phyloP scores from a whole-genome alignment of 345 rosid genomes.

The Eucalyptus globulus region DNA sequence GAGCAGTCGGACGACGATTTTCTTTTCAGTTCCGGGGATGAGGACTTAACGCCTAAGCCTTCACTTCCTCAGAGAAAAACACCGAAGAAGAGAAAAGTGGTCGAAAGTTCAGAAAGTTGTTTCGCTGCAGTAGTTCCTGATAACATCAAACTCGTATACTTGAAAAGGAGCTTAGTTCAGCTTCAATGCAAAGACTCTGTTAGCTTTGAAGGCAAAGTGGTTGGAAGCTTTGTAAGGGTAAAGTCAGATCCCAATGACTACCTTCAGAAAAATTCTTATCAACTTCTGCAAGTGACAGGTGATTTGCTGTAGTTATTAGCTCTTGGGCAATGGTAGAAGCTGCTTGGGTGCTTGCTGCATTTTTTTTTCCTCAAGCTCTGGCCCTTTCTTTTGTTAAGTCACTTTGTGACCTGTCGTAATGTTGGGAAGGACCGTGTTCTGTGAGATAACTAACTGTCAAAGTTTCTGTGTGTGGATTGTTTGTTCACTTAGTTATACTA shows the following conservation, averaged over 20 bases:
- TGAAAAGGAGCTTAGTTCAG: constrained; percentile 59
- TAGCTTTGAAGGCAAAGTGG: constrained; percentile 38
- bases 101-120: constrained; percentile 24
- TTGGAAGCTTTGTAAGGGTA: constrained; percentile 65
- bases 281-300: constrained; percentile 74
- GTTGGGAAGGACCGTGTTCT: background rate
- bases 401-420: background rate
- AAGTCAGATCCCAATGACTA: constrained; percentile 68
- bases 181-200: constrained; percentile 34
- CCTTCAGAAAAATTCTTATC: constrained; percentile 51
- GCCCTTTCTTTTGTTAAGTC: background rate
- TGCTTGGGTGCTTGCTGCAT: background rate
- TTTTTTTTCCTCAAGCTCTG: background rate
- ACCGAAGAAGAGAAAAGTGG: constrained; percentile 6
- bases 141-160: constrained; percentile 56
- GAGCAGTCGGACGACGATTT: constrained; percentile 34
- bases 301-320: background rate
- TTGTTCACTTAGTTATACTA: background rate
- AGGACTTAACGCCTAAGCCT: background rate
- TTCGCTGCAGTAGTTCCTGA: constrained; percentile 60
- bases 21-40: constrained; percentile 23
- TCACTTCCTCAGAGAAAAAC: constrained; percentile 5
- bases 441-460: background rate
- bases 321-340: background rate
- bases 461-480: background rate